Evolutionary conservation across 805 yeast species (phyloP), one percentile per base, ranked within the genome.

Genomic region (Candida patagonica): DNA sequence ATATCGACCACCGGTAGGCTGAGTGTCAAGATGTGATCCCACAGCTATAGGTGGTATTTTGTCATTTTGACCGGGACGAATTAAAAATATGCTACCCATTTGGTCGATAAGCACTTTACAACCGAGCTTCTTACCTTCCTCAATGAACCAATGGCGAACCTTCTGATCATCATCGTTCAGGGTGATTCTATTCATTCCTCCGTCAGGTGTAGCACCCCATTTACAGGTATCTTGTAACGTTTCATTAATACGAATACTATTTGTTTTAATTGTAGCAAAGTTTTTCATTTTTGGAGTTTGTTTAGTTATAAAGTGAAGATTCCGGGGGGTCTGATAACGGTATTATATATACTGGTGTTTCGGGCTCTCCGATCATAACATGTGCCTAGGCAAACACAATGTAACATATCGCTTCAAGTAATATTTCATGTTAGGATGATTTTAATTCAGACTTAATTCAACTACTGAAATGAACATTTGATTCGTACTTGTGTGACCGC

Each of bases 11-110:
- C 87, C 88, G 6, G 79, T 76, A 23, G 87, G 87, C 58, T 80
- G 87, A 1, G 88, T 80, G 50, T 80, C 88, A 42, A 80, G 60
- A 57, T 80, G 87, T 0, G 85, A 78, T 0, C 87, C 87, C 44
- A 79, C 76, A 12, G 74, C 84, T 1, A 77, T 77, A 12, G 86
- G 80, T 3, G 67, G 55, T 21, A 59, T 60, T 26, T 61, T 64
- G 27, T 59, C 56, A 40, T 68, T 67, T 44, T 62, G 57, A 4
- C 85, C 85, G 0, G 82, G 80, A 42, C 67, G 76, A 8, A 73
- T 63, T 6, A 80, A 80, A 60, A 79, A 80, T 16, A 80, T 76
- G 55, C 74, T 78, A 16, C 88, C 88, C 56, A 80, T 67, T 47
- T 73, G 67, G 57, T 80, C 88, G 25, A 79, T 60, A 23, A 67